Evolutionary conservation across 495 filamentous ascomycete genomes (phyloP).

Genomic region (Lentithecium fluviatile): DNA sequence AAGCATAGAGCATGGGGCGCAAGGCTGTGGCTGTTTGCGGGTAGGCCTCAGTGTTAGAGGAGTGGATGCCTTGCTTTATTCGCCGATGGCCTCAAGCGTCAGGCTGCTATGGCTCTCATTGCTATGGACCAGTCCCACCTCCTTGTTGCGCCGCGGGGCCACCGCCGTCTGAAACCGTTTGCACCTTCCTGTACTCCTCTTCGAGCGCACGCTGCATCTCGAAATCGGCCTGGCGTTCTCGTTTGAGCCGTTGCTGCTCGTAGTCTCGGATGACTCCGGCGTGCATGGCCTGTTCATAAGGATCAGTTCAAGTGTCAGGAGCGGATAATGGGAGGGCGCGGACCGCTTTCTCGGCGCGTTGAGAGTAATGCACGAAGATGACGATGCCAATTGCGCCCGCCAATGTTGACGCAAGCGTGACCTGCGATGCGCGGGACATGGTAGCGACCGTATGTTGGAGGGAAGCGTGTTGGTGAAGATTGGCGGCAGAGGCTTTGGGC

Average conservation of each 20-base stretch:
- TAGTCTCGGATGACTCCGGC: constrained; percentile 90
- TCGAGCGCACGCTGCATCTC: constrained; percentile 84
- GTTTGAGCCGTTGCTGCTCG: constrained; percentile 87
- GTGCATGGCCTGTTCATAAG: constrained; percentile 77
- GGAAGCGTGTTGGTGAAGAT: not conserved
- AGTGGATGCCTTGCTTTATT: no score
- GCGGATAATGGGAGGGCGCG: constrained; percentile 33
- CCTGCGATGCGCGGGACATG: constrained; percentile 89
- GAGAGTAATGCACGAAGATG: constrained; percentile 82
- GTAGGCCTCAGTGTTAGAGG: not conserved
- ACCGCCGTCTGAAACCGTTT: constrained; percentile 54
- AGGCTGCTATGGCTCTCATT: not conserved
- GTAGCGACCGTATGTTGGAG: constrained; percentile 47
- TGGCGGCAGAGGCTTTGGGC: not conserved
- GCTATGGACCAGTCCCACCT: constrained; percentile 12
- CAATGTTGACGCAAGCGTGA: constrained; percentile 76
- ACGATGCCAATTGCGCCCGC: constrained; percentile 74
- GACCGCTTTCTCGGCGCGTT: constrained; percentile 84
- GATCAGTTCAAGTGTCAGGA: constrained; percentile 14
- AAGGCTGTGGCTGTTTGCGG: not conserved
- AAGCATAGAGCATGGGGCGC: not conserved
- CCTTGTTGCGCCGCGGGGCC: constrained; percentile 15
- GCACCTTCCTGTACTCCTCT: constrained; percentile 85
- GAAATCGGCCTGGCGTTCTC: constrained; percentile 81
- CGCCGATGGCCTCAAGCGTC: not conserved